Conservation (phyloP, 805 yeast genomes). For the Cyberlindnera amylophila region DNA sequence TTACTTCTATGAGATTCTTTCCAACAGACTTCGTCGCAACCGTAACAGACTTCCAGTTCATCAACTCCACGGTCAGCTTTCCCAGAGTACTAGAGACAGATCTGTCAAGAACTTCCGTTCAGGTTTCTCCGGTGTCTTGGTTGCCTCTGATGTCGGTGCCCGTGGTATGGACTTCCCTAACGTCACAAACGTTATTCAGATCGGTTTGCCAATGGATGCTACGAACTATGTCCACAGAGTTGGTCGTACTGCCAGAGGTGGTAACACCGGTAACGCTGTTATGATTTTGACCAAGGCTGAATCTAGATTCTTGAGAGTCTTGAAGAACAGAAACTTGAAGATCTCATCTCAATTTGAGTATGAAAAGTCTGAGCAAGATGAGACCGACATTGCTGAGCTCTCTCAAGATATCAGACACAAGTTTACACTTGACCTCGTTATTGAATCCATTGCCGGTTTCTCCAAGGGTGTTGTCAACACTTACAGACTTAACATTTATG, state of each 20-base stretch:
- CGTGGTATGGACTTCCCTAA: constrained; percentile 95
- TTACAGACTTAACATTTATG: constrained; percentile 31
- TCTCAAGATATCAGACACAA: constrained; percentile 25
- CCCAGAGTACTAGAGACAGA: constrained; percentile 65
- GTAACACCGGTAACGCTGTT: constrained; percentile 68
- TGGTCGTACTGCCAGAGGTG: constrained; percentile 96
- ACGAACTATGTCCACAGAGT: constrained; percentile 89
- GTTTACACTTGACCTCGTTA: constrained; percentile 29
- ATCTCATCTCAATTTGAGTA: constrained; percentile 44
- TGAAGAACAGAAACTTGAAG: constrained; percentile 51
- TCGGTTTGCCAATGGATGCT: constrained; percentile 68
- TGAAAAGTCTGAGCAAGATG: constrained; percentile 34
- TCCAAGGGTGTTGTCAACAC: constrained; percentile 32
- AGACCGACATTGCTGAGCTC: constrained; percentile 29
- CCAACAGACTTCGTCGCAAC: constrained; percentile 18
- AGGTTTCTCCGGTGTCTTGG: constrained; percentile 50
- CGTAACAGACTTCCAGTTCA: constrained; percentile 29
- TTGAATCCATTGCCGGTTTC: constrained; percentile 35
- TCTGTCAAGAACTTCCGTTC: constrained; percentile 52
- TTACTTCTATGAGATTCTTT: constrained; percentile 35
- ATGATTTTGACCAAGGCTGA: constrained; percentile 58
- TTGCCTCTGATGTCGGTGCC: constrained; percentile 92
- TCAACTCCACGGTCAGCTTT: constrained; percentile 68
- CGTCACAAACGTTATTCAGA: constrained; percentile 80
- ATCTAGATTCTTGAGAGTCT: constrained; percentile 45